These are phyloP conservation scores for Candida dajiaensis DNA, from an alignment of 805 yeast genomes.

Conservation along the genomic window DNA sequence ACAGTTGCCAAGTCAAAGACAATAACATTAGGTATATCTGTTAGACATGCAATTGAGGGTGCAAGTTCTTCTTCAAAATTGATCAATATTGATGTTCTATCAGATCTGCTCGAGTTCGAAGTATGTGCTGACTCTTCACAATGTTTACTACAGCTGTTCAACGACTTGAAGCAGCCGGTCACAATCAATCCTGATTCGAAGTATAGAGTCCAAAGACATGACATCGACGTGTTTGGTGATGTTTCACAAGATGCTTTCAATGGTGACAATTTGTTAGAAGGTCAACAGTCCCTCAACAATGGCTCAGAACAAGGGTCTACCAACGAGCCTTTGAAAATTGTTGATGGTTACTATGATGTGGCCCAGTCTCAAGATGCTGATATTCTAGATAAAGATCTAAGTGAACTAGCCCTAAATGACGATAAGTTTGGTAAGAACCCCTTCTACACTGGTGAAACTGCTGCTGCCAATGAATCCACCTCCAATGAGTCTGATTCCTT, in stretches of 20 bases:
- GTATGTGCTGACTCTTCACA: constrained; percentile 84
- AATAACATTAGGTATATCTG: constrained; percentile 13
- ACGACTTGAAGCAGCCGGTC: constrained; percentile 68
- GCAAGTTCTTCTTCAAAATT: constrained; percentile 8
- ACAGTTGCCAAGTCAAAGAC: constrained; percentile 42
- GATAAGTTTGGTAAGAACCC: constrained; percentile 12
- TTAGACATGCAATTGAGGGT: constrained; percentile 27
- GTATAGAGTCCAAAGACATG: constrained; percentile 34
- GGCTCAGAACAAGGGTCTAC: not conserved
- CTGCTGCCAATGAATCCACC: not conserved
- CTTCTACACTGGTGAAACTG: constrained; percentile 3
- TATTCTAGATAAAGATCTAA: constrained; percentile 26
- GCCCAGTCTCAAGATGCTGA: constrained; percentile 9
- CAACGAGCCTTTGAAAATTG: constrained; percentile 15
- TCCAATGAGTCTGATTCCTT: constrained; percentile 18
- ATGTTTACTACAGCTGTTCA: constrained; percentile 57
- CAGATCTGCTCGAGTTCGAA: constrained; percentile 44
- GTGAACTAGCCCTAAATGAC: constrained; percentile 20
- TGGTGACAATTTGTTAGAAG: not conserved
- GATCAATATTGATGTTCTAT: constrained; percentile 39
- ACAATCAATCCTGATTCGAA: constrained; percentile 54
- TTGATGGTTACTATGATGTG: constrained; percentile 20
- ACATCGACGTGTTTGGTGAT: constrained; percentile 35
- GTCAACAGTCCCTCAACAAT: not conserved
- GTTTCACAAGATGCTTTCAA: constrained; percentile 30